Conservation (phyloP, 2,329 filamentous ascomycete genomes). For the Aspergillus sp. region DNA sequence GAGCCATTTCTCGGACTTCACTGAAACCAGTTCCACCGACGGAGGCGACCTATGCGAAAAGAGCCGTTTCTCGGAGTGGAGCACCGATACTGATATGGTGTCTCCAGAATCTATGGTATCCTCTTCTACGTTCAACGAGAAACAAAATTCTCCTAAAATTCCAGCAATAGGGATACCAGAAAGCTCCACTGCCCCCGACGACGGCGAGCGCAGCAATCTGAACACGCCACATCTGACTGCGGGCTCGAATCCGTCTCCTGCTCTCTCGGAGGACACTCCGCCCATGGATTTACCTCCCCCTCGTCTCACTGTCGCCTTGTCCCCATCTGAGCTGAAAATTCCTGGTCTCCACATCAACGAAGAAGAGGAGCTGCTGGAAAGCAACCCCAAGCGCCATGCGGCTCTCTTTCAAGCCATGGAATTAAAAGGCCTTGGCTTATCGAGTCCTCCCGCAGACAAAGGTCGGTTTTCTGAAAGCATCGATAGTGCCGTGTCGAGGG, state of each 20-base stretch:
- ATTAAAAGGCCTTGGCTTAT: constrained; percentile 28
- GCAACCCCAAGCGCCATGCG: constrained; percentile 39
- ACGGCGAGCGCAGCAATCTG: constrained; percentile 30
- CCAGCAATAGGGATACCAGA: constrained; percentile 23
- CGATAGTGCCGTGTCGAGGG: neutral
- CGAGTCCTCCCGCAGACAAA: constrained; percentile 25
- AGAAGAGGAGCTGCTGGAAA: constrained; percentile 31
- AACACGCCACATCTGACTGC: constrained; percentile 39
- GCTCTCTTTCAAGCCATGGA: constrained; percentile 35
- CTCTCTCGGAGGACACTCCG: constrained; percentile 28
- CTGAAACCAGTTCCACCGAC: constrained; percentile 30
- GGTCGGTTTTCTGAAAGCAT: constrained; percentile 22
- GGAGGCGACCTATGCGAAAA: constrained; percentile 30
- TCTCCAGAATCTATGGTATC: constrained; percentile 40
- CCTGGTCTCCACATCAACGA: constrained; percentile 36
- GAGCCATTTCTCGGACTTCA: constrained; percentile 47
- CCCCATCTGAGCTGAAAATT: constrained; percentile 27
- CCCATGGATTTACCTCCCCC: constrained; percentile 26
- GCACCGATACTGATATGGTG: constrained; percentile 36
- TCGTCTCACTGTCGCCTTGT: constrained; percentile 27
- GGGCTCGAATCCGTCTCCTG: constrained; percentile 30
- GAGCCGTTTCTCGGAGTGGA: constrained; percentile 44
- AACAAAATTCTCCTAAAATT: constrained; percentile 20
- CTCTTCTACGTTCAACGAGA: constrained; percentile 32
- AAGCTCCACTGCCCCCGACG: constrained; percentile 23